Evolutionary conservation across 352 stramenopile species (phyloP).

Genomic region (Plasmopara muralis): DNA sequence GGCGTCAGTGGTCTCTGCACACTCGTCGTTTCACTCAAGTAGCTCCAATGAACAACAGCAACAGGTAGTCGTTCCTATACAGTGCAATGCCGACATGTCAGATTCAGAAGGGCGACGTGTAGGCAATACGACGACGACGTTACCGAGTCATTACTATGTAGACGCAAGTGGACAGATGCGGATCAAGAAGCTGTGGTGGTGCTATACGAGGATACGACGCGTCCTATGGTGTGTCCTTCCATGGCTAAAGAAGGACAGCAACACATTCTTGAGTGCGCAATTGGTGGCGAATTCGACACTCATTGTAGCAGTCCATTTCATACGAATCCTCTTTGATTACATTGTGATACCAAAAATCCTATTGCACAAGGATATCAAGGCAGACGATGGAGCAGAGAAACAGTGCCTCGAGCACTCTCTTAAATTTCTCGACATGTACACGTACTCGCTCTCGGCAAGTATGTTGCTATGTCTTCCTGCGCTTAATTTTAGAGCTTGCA

Average conservation of each 20-base stretch:
- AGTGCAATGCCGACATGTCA: constrained; percentile 6
- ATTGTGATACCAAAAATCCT: constrained; percentile 41
- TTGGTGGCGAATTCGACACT: constrained; percentile 75
- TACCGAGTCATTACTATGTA: constrained; percentile 64
- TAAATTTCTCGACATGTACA: constrained; percentile 60
- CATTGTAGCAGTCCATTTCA: constrained; percentile 51
- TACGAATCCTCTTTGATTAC: constrained; percentile 44
- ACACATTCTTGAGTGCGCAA: constrained; percentile 62
- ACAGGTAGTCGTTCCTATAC: background rate
- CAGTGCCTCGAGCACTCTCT: constrained; percentile 48
- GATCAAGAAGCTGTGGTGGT: constrained; percentile 48
- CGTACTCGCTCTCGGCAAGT: constrained; percentile 53
- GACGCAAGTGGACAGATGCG: constrained; percentile 40
- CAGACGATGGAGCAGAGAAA: constrained; percentile 13
- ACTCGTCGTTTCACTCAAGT: constrained; percentile 9
- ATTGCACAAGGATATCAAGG: constrained; percentile 12
- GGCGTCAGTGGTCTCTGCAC: constrained; percentile 12
- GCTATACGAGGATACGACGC: constrained; percentile 42
- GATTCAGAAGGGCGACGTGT: constrained; percentile 1
- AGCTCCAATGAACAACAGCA: constrained; percentile 10
- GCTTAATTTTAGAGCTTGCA: constrained; percentile 51
- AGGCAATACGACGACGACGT: constrained; percentile 1
- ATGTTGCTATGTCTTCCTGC: constrained; percentile 62
- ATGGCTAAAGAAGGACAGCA: constrained; percentile 64
- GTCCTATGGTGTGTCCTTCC: constrained; percentile 42